These are phyloP conservation scores for Candida pini DNA, from an alignment of 805 yeast genomes.

Conservation along the genomic window DNA sequence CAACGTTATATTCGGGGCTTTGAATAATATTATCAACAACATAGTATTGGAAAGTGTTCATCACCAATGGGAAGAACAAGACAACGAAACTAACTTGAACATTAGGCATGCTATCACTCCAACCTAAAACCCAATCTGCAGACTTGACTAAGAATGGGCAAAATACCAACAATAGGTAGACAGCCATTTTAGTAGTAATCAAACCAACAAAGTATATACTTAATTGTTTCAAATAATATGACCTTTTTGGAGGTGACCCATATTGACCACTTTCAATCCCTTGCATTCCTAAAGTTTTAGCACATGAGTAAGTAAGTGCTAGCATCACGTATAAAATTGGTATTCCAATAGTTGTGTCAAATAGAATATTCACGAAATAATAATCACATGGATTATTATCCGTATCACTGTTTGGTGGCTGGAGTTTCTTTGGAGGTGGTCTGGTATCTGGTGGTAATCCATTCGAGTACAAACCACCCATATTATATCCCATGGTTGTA, in stretches of 20 bases:
- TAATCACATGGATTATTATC: slow-evolving; percentile 78
- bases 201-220: slow-evolving; percentile 59
- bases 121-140: slow-evolving; percentile 71
- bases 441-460: slow-evolving; percentile 1
- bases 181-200: slow-evolving; percentile 49
- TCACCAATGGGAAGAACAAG: slow-evolving; percentile 69
- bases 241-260: slow-evolving; percentile 58
- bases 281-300: slow-evolving; percentile 37
- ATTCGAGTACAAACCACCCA: too few relatives aligned
- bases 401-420: slow-evolving; percentile 18
- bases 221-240: slow-evolving; percentile 68
- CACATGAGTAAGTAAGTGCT: slow-evolving; percentile 42
- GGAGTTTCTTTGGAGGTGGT: not conserved
- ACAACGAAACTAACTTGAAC: slow-evolving; percentile 84
- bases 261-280: slow-evolving; percentile 53
- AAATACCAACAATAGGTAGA: slow-evolving; percentile 50
- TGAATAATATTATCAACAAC: slow-evolving; percentile 72
- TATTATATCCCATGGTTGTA: too few relatives aligned
- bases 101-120: slow-evolving; percentile 77
- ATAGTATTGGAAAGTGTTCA: slow-evolving; percentile 70
- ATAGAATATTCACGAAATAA: slow-evolving; percentile 82
- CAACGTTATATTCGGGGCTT: slow-evolving; percentile 37
- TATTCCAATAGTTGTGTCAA: slow-evolving; percentile 93
- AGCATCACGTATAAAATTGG: slow-evolving; percentile 66
- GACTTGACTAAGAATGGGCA: slow-evolving; percentile 65